These are phyloP conservation scores for Calonectria crousiana DNA, from an alignment of 2,329 filamentous ascomycete species.

Conservation along the genomic window DNA sequence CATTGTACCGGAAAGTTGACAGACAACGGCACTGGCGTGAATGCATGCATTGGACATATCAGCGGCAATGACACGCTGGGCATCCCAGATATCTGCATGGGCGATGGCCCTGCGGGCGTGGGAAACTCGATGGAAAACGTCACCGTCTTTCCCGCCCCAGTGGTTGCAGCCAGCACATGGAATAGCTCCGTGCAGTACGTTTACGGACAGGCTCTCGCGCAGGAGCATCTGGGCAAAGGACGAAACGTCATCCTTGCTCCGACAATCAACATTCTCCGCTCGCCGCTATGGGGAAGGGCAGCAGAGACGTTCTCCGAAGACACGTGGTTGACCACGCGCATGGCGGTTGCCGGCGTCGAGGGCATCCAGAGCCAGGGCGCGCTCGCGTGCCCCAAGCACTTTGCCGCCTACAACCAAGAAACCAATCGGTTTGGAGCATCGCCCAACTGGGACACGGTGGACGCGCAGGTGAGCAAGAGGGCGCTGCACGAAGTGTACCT, in stretches of 20 bases:
- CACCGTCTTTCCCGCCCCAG: neutral
- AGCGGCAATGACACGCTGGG: neutral
- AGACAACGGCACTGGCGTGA: neutral
- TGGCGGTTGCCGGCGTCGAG: neutral
- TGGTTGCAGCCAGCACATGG: neutral
- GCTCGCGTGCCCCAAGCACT: neutral
- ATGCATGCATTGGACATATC: neutral
- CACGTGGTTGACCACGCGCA: neutral
- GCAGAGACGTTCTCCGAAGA: neutral
- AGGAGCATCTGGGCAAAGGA: neutral
- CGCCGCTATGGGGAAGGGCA: neutral
- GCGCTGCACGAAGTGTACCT: neutral
- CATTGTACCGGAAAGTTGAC: neutral
- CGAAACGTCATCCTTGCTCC: neutral
- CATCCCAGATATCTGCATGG: neutral
- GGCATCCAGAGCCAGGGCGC: slow-evolving; percentile 2
- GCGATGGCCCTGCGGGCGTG: neutral
- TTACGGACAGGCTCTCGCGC: neutral
- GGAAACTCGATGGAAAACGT: neutral
- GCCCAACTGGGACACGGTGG: neutral
- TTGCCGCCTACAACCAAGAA: neutral
- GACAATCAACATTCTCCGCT: neutral
- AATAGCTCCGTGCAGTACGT: neutral
- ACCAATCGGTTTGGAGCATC: neutral
- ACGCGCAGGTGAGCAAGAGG: neutral